These are phyloP conservation scores for Hsuehochloa calcarea DNA, from an alignment of 176 grass and related monocot species.

Conservation along the genomic window DNA sequence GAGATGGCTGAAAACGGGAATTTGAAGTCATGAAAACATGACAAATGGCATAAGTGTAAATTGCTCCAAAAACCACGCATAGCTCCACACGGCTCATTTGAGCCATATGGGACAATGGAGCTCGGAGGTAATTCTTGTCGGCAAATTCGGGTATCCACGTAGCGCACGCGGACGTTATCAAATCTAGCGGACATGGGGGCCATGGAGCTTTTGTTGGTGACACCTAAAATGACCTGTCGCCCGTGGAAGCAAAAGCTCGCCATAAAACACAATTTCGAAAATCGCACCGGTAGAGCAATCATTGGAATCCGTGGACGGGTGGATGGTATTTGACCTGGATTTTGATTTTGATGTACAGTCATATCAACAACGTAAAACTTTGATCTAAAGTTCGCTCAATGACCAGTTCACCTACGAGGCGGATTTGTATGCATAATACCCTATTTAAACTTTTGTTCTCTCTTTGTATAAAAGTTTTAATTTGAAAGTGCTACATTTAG, in stretches of 20 bases:
- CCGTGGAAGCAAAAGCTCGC: neutral
- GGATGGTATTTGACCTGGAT: neutral
- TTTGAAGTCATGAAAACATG: too few species aligned
- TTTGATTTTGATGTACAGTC: neutral
- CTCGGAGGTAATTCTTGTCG: neutral
- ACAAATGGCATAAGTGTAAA: neutral
- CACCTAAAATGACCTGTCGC: neutral
- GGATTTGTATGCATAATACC: too few species aligned
- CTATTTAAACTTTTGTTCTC: too few species aligned
- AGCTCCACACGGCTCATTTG: neutral
- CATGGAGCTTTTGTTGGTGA: neutral
- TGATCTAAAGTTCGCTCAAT: too few species aligned
- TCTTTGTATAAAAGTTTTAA: too few species aligned
- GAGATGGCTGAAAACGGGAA: neutral
- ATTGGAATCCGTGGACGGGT: neutral
- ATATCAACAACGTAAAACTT: neutral
- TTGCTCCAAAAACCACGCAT: neutral
- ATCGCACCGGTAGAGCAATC: neutral
- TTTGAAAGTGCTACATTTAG: too few species aligned
- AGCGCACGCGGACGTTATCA: neutral
- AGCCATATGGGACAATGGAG: neutral
- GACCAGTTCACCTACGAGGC: too few species aligned
- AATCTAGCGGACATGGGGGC: conserved; percentile 14
- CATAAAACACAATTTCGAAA: neutral
- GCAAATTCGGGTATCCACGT: conserved; percentile 4